These are phyloP conservation scores for Tuber melanosporum DNA, from an alignment of 495 filamentous ascomycete genomes.

Conservation along the genomic window DNA sequence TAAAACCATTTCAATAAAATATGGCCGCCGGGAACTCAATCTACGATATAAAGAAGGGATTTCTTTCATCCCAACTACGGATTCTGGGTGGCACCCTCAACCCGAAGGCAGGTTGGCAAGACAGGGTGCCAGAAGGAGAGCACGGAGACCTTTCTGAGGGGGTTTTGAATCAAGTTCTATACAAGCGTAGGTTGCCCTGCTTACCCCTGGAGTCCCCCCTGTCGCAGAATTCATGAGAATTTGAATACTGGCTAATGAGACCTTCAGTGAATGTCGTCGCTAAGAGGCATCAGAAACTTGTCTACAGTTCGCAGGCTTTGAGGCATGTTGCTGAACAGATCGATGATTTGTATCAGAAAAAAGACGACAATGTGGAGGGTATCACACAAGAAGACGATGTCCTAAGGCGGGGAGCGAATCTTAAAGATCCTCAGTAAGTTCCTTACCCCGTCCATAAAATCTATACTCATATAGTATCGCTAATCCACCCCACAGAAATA, in stretches of 20 bases:
- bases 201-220: slow-evolving; percentile 15
- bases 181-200: slow-evolving; percentile 46
- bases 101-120: slow-evolving; percentile 55
- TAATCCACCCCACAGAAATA: slow-evolving; percentile 25
- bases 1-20: slow-evolving; percentile 8
- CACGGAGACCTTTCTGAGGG: slow-evolving; percentile 51
- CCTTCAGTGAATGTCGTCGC: slow-evolving; percentile 57
- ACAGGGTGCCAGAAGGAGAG: slow-evolving; percentile 44
- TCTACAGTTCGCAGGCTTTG: slow-evolving; percentile 67
- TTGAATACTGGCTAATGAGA: slow-evolving; percentile 25
- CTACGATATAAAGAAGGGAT: slow-evolving; percentile 57
- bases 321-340: slow-evolving; percentile 80
- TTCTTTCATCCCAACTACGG: slow-evolving; percentile 58
- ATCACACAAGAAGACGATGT: slow-evolving; percentile 46
- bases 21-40: slow-evolving; percentile 52
- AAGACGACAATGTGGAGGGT: slow-evolving; percentile 43
- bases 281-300: slow-evolving; percentile 62
- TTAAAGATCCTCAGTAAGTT: slow-evolving; percentile 32
- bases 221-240: slow-evolving; percentile 46
- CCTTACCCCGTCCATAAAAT: neutral
- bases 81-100: slow-evolving; percentile 54
- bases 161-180: slow-evolving; percentile 52
- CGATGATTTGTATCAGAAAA: slow-evolving; percentile 62
- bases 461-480: neutral
- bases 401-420: slow-evolving; percentile 44